Percentiles rank a stretch among this genome's conserved stretches.
Conservation (phyloP, 2,329 filamentous ascomycete genomes). For the Basipetospora chlamydospora region DNA sequence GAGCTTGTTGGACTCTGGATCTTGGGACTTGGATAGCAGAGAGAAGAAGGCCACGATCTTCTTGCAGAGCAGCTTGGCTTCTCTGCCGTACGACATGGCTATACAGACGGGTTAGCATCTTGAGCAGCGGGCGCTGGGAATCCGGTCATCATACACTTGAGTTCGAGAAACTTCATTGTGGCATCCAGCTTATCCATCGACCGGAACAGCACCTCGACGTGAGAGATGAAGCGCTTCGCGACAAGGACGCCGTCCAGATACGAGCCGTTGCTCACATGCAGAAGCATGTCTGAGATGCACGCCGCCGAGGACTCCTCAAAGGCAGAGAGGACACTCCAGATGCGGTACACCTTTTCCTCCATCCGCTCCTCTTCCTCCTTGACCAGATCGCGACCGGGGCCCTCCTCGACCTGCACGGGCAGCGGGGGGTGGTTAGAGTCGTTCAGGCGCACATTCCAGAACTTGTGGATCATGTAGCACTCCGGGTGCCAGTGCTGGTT, state of each 20-base stretch:
- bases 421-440: conserved; percentile 39
- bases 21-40: conserved; percentile 84
- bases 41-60: conserved; percentile 98
- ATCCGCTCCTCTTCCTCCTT: conserved; percentile 81
- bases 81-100: conserved; percentile 82
- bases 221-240: conserved; percentile 89
- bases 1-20: conserved; percentile 75
- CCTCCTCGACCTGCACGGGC: conserved; percentile 25
- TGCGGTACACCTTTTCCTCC: conserved; percentile 94
- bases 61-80: conserved; percentile 98
- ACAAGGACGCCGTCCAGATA: conserved; percentile 92
- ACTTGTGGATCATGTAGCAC: conserved; percentile 99
- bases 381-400: conserved; percentile 58
- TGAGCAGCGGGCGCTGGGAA: too few relatives aligned
- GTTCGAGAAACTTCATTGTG: conserved; percentile 36
- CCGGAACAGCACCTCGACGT: conserved; percentile 84
- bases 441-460: conserved; percentile 90
- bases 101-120: too few relatives aligned
- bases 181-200: conserved; percentile 76
- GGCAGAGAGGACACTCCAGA: conserved; percentile 93
- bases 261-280: conserved; percentile 94
- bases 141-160: conserved; percentile 2
- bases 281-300: conserved; percentile 96
- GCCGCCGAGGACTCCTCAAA: conserved; percentile 97
- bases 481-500: conserved; percentile 99